phyloP scores from a whole-genome alignment of 176 grass and related monocot species.

The Lolium perenne region DNA sequence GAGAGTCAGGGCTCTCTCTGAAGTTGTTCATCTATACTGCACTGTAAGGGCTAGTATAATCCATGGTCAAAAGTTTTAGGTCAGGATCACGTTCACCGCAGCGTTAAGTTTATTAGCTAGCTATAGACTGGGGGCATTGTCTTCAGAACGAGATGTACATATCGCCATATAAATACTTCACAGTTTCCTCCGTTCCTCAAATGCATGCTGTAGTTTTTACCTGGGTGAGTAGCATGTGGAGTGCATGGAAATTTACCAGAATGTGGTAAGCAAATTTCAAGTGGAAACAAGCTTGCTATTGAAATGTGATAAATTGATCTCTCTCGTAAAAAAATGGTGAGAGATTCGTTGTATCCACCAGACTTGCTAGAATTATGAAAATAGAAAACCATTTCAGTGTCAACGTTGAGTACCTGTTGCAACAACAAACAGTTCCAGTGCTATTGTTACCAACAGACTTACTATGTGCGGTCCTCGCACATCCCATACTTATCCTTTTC shows the following conservation, averaged over 20 bases:
- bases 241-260: background rate
- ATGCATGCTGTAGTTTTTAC: background rate
- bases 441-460: too few species aligned
- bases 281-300: background rate
- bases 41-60: background rate
- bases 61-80: conserved; percentile 38
- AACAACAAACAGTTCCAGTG: too few species aligned
- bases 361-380: background rate
- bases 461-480: background rate
- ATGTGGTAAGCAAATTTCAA: background rate
- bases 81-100: conserved; percentile 23
- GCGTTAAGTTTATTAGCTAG: conserved; percentile 5
- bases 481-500: background rate
- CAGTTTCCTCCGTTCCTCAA: background rate
- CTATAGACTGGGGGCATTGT: background rate
- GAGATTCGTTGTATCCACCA: background rate
- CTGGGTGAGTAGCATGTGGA: background rate
- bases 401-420: too few species aligned
- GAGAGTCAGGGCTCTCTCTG: too few species aligned
- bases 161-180: background rate
- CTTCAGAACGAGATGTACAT: background rate
- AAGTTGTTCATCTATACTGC: too few species aligned
- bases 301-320: background rate
- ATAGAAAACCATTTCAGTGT: too few species aligned
- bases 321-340: background rate